phyloP scores from a whole-genome alignment of 2,329 filamentous ascomycete genomes.

The Pestalotiopsis sp. region DNA sequence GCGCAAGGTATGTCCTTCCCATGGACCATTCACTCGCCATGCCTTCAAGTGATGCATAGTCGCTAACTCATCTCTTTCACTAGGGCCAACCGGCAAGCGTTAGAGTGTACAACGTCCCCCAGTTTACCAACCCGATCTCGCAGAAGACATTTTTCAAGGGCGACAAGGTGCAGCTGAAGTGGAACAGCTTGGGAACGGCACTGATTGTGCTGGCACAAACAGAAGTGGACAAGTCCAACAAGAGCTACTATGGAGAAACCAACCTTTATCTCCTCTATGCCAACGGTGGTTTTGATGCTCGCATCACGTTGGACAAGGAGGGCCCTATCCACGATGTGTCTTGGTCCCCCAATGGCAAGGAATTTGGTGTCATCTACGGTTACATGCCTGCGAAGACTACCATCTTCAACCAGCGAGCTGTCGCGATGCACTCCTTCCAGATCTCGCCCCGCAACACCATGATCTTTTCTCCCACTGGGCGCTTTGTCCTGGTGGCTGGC shows the following conservation, averaged over 20 bases:
- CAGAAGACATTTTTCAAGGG: slow-evolving; percentile 99
- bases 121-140: slow-evolving; percentile 81
- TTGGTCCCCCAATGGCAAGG: slow-evolving; percentile 98
- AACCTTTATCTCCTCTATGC: slow-evolving; percentile 94
- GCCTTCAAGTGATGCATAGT: slow-evolving; percentile 3
- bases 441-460: slow-evolving; percentile 93
- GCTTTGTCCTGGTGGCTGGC: slow-evolving; percentile 90
- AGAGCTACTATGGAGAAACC: slow-evolving; percentile 99
- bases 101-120: slow-evolving; percentile 90
- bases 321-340: slow-evolving; percentile 96
- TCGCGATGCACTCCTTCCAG: slow-evolving; percentile 82
- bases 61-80: slow-evolving; percentile 22
- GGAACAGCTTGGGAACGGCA: slow-evolving; percentile 91
- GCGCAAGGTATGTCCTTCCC: slow-evolving; percentile 71
- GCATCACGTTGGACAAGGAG: slow-evolving; percentile 92
- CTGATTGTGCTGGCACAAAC: slow-evolving; percentile 95
- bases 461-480: slow-evolving; percentile 88
- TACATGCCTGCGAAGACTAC: slow-evolving; percentile 99
- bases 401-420: slow-evolving; percentile 90
- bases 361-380: slow-evolving; percentile 96
- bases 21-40: not conserved
- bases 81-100: slow-evolving; percentile 92
- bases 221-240: slow-evolving; percentile 96
- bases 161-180: slow-evolving; percentile 98
- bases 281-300: slow-evolving; percentile 88